Base-by-base conservation (phyloP, 2,329 filamentous ascomycete species). In the Xylariaceae sp. region DNA sequence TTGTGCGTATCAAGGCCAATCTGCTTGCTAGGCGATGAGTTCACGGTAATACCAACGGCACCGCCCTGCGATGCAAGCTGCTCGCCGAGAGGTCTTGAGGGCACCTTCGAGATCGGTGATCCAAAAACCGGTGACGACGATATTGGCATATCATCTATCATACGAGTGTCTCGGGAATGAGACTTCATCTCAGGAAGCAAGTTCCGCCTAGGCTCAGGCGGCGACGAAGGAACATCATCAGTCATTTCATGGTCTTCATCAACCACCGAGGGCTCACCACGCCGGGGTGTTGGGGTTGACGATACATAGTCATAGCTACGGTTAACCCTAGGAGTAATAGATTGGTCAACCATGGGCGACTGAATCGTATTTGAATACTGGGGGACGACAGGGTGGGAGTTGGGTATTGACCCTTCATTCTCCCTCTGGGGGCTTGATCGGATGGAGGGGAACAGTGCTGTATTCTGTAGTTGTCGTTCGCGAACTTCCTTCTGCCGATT, bases 401-500 rank as follows among this genome's bases (percentile, higher is more conserved):
- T 13, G 7, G 30, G 30, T 9, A 18, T 29, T 5, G 63, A 56
- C 16, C 55, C 51, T 6, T 53, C 51, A 2, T 53, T 59, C 9
- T 58, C 62, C 19, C 61, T 62, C 26, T 65, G 65, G 18, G 61
- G 56, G 57, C 78, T 85, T 1, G 84, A 85, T 29, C 77, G 76
- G 22, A 92, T 76, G 18, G 86, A 81, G 1, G 86, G 78, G 61
- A 91, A 92, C 57, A 92, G 74, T 0, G 77, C 77, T 5, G 81
- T 80, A 21, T 80, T 80, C 58, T 87, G 83, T 43, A 78, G 78
- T 66, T 95, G 89, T 47, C 86, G 79, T 62, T 89, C 84, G 43
- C 84, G 81, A 40, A 92, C 83, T 63, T 95, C 89, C 63, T 80
- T 86, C 67, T 95, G 90, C 41, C 84, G 81, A 34, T 92, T 88